Base-by-base conservation (phyloP, 495 filamentous ascomycete species). In the Chaetomium cochliodes region DNA sequence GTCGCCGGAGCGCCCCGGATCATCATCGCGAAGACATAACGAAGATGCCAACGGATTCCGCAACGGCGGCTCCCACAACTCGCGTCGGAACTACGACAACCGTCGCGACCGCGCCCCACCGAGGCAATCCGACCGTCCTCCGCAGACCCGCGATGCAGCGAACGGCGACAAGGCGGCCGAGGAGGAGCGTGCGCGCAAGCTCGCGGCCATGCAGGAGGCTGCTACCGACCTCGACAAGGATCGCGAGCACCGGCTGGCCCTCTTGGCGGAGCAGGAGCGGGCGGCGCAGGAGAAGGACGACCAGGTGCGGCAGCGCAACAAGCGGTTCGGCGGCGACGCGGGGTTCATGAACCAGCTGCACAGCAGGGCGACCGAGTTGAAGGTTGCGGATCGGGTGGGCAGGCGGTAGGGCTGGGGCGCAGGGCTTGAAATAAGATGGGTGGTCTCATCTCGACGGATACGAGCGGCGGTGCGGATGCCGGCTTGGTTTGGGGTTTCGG, bases 121-220 rank as follows among this genome's bases (percentile, higher is more conserved):
- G 53, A 58, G n/a, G 13, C 55, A 22, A 12, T 12, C 47, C 22
- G 3, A 55, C 6, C 49, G 46, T 9, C n/a, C 18, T 0, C 20
- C 53, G 1, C 33, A 65, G 60, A 60, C 55, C 50, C 62, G 23
- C 47, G 26, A 52, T 53, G 55, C n/a, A n/a, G n/a, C 58, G 65
- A 59, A 63, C 41, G 20, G 60, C 28, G 41, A 42, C 18, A 28
- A 39, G 16, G 15, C 62, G 16, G 15, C 62, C 51, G 62, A 81
- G 42, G 78, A 81, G 18, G 86, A 89, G 63, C 84, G 84, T 3
- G 84, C 83, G 9, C 79, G 82, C 22, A 93, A 90, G 70, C 79
- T 98, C 5, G 91, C 90, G 20, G 90, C 88, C 41, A 98, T 98
- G 94, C 90, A 92, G 70, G 82, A 84, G 26, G 91, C 90, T 60